Evolutionary conservation across 371 early-diverging fungal species (phyloP), one percentile per base, ranked within the genome.

Genomic region (Gilbertella persicaria): DNA sequence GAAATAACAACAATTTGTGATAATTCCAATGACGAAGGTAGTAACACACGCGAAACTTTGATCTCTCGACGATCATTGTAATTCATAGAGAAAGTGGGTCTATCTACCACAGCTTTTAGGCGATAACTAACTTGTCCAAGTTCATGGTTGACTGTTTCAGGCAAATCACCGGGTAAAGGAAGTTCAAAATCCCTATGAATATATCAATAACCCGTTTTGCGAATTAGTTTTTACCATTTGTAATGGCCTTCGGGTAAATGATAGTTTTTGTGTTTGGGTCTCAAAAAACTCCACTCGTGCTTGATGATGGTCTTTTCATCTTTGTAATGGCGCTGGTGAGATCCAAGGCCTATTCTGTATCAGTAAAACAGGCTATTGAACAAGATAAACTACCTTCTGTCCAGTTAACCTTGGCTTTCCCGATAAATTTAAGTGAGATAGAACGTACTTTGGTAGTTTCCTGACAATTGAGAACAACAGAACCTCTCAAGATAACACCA

Each of bases 81-180:
- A 36, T 73, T 74, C 33, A 63, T 55, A 4, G 65, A 69, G 39
- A 78, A 78, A 2, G 74, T 66, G 6, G 78, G 74, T 44, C 78
- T 55, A 40, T 78, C 78, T 8, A 68, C 78, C 5, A 62, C 57
- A 4, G 78, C 78, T 28, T 70, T 73, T 16, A 78, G 48, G 20
- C 63, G 52, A 37, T 78, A 78, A 38, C 53, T 55, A 0, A 78
- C 69, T 52, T 66, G 53, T 1, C 73, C 78, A 2, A 65, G 26
- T 13, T 73, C 67, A 55, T 73, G 67, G 10, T 68, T 58, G 10
- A 80, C 59, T 0, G 67, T 66, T 38, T 69, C 74, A 3, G 81
- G 78, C 20, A 74, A 46, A 66, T 78, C 68, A 29, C 81, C 81
- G n/a, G 78, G 76, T 19, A 80, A 44, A 13, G 75, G 71, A 13